Evolutionary conservation across 306 rosid genomes (phyloP), one percentile per base, ranked within the genome.

Genomic region (Hylodesmum podocarpum): DNA sequence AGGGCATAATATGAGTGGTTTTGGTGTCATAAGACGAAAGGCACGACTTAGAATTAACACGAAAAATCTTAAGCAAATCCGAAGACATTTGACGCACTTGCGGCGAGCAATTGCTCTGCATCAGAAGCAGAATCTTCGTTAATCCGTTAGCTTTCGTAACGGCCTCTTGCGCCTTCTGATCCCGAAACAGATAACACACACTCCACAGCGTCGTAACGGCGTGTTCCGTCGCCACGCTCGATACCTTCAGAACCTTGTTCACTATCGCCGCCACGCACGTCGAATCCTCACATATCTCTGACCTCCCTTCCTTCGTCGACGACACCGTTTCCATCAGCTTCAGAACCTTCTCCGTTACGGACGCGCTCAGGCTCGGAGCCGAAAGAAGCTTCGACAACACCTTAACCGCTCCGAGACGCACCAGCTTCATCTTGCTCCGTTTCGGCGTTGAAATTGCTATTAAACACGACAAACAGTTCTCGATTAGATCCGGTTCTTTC

Each of bases 1-100:
- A 95, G 13, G 99, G 99, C 97, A 89, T 95, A 62, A 95, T 92
- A 68, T 95, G 99, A 8, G 98, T 89, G 18, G 97, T 90, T 51
- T 95, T 89, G 0, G 97, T 95, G 8, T 91, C 96, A 72, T 92
- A 95, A 16, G 85, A 84, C 0, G 97, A 87, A 27, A 92, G 87
- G 21, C 90, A 82, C 1, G 93, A 87, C 69, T 89, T 89, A 15
- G 90, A 87, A 36, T 88, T 84, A 9, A 91, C 88, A 47, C 96
- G 76, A n/a, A 94, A 91, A 24, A 87, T 88, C 85, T 88, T 94
- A 25, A 94, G 89, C 88, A 94, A 85, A 81, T 94, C 98, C 13
- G 86, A 78, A 3, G 90, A 85, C 98, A 94, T 94, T 82, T 87
- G 93, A 6, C 98, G 79, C 5, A 88, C 91, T 11, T 82, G 37